These are phyloP conservation scores for Incumbomyces delicatus DNA, from an alignment of 2,329 filamentous ascomycete species.

Conservation along the genomic window DNA sequence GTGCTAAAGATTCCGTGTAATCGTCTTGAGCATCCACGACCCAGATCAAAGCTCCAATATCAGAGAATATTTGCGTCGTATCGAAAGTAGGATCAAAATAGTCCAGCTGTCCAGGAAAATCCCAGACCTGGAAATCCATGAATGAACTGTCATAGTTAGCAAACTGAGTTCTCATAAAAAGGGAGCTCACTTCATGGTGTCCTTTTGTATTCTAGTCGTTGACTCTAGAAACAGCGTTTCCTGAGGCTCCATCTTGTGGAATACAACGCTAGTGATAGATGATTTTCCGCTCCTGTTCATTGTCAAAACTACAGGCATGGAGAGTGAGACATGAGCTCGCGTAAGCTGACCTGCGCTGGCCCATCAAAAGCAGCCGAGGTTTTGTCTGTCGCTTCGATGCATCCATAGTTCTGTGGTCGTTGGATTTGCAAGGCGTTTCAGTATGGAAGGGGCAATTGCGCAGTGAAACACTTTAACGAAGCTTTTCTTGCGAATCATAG, in stretches of 20 bases:
- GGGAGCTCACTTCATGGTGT: conserved; percentile 76
- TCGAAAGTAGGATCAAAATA: conserved; percentile 85
- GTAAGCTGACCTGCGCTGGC: conserved; percentile 67
- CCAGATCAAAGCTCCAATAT: conserved; percentile 92
- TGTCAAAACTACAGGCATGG: background rate
- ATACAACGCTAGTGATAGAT: conserved; percentile 97
- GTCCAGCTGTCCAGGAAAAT: conserved; percentile 90
- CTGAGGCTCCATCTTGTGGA: conserved; percentile 91
- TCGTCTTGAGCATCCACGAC: conserved; percentile 98
- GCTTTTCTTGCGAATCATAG: too few species aligned
- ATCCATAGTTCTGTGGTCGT: conserved; percentile 10
- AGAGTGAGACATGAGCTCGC: too few species aligned
- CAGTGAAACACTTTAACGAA: too few species aligned
- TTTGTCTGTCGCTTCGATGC: conserved; percentile 51
- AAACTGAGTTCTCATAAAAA: background rate
- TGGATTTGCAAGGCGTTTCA: too few species aligned
- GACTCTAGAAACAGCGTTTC: conserved; percentile 95
- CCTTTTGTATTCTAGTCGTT: conserved; percentile 86
- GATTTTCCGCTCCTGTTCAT: conserved; percentile 80
- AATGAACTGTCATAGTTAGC: conserved; percentile 61
- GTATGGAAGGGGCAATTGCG: too few species aligned
- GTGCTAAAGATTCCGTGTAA: conserved; percentile 81
- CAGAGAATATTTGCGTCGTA: conserved; percentile 75
- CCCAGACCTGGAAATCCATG: conserved; percentile 98
- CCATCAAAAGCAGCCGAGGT: conserved; percentile 85